phyloP scores from a whole-genome alignment of 805 yeast genomes.

The Tetrapisispora namnaoensis region DNA sequence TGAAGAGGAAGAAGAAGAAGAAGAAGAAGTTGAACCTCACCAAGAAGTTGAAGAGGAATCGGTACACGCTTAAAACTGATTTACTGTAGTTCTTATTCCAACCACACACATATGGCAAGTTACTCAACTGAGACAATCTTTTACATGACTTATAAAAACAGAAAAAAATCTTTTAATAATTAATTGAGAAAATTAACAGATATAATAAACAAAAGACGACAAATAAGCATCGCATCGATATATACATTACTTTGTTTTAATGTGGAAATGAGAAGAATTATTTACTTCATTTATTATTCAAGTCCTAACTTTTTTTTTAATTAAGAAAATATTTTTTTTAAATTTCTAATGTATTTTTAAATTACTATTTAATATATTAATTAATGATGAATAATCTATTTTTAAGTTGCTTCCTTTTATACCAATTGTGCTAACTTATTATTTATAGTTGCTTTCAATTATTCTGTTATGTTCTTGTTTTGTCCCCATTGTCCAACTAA shows the following conservation, averaged over 20 bases:
- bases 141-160: neutral
- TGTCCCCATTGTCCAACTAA: too few species aligned
- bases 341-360: neutral
- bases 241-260: too few species aligned
- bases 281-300: neutral
- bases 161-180: neutral
- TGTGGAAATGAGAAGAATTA: neutral
- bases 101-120: neutral
- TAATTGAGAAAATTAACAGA: neutral
- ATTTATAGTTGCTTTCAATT: too few species aligned
- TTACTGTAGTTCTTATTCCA: neutral
- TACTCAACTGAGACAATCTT: neutral
- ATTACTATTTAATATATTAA: neutral
- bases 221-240: too few species aligned
- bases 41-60: neutral
- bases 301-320: neutral
- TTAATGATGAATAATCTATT: neutral
- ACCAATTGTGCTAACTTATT: neutral
- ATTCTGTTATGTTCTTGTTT: too few species aligned
- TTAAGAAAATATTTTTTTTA: neutral
- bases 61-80: neutral
- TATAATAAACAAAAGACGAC: too few species aligned
- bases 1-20: slow-evolving; percentile 1
- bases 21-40: neutral
- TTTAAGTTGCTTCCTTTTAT: neutral